A percentile compares a stretch with the other conserved stretches of the same genome.
phyloP scores from a whole-genome alignment of 305 asterid genomes.

The Fraxinus nigra region DNA sequence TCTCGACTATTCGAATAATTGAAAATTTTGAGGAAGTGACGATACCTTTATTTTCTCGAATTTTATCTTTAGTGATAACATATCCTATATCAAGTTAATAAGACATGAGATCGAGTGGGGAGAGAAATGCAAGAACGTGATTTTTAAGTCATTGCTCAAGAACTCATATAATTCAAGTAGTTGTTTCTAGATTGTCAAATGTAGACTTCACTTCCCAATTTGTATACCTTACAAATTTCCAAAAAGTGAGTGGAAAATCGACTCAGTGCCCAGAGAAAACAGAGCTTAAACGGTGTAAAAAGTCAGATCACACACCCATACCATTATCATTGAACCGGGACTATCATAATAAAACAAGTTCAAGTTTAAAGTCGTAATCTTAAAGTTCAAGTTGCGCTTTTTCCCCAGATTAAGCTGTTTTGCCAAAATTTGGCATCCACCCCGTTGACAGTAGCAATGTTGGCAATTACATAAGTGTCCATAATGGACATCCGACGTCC shows the following conservation, averaged over 20 bases:
- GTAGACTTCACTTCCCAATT: background rate
- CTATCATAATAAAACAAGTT: background rate
- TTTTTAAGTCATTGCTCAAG: background rate
- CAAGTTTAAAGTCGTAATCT: background rate
- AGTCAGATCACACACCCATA: background rate
- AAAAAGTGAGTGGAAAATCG: background rate
- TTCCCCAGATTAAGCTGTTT: background rate
- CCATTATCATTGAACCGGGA: background rate
- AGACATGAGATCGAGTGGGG: background rate
- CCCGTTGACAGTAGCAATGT: too few species aligned
- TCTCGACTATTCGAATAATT: background rate
- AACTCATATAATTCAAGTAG: background rate
- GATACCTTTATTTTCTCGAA: background rate
- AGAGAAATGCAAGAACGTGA: background rate
- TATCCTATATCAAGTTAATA: background rate
- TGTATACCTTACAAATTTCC: background rate
- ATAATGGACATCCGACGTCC: too few species aligned
- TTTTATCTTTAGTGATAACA: background rate
- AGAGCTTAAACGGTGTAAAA: background rate
- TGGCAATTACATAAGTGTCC: too few species aligned
- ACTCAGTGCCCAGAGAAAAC: background rate
- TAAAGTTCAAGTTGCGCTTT: background rate
- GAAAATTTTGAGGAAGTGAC: background rate
- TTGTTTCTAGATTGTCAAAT: background rate
- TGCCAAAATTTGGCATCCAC: too few species aligned